Evolutionary conservation across 2,329 filamentous ascomycete species (phyloP), one percentile per base, ranked within the genome.

Genomic region (Xylariaceae sp.): DNA sequence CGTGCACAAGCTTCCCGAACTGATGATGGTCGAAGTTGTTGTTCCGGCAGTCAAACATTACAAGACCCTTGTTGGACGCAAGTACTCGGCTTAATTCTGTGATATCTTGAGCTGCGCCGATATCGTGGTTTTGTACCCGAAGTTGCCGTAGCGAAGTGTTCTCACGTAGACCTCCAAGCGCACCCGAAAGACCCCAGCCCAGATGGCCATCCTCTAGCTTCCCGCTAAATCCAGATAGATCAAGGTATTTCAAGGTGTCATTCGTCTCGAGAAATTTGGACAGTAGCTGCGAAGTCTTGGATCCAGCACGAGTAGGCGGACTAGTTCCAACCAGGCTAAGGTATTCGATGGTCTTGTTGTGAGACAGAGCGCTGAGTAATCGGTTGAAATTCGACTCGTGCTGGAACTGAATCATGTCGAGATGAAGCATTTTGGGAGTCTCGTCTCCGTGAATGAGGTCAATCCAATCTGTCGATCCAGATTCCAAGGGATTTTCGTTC

Each of bases 331-430:
- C 73, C 34, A 80, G 61, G 45, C 71, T 79, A 28, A 80, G 63
- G 34, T 73, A 72, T 31, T 70, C 60, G 34, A 80, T 72, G 4
- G 71, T 68, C 11, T 61, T 66, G 44, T 74, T 76, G n/a, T 64
- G 52, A 0, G 74, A 66, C 37, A 80, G 59, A 2, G 75, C 72
- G 13, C 59, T 62, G 44, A 79, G 57, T 4, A 80, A 64, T 39
- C 66, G 67, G 41, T 75, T 65, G 49, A 75, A 80, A 51, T 68
- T 76, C 9, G 56, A 55, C 52, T 79, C 76, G 30, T 70, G 59
- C 16, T 64, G 62, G 49, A 79, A 78, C 45, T 79, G 74, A n/a
- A 78, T 63, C 74, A 79, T 78, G 47, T 78, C 72, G 45, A 78
- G 58, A 47, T 73, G 72, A 17, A 79, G 59, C 18, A 67, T 70